Base-by-base conservation (phyloP, 2,329 filamentous ascomycete species). In the Chrysosporium keratinophilum region DNA sequence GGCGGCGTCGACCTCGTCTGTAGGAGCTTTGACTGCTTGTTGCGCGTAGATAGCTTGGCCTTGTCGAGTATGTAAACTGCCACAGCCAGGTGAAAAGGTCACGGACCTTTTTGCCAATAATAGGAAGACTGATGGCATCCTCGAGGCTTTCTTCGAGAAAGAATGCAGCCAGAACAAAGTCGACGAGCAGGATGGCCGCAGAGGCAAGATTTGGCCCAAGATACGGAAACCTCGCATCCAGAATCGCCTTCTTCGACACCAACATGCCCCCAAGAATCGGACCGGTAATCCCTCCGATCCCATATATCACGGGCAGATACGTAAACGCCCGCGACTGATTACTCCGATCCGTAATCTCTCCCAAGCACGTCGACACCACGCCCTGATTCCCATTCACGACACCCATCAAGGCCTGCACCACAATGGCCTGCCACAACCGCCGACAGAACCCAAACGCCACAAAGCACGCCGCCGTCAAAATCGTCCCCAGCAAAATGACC, bases 261-360 rank as follows among this genome's bases (percentile, higher is more conserved):
- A 97, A 71, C 40, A 96, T 67, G 0, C 93, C 93, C 12, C 93
- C 93, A n/a, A 97, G 71, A 1, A 94, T 82, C 0, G 93, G 93
- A 0, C 93, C 93, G 0, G 90, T 93, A 57, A 98, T 95, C 42
- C 87, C 88, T 15, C 93, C 93, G 34, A 98, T 76, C 3, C 91
- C 91, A 69, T 98, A 98, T n/a, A 97, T 84, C 39, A 97, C 85
- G 0, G 93, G 93, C 41, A 98, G 75, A 73, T 95, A 98, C 1
- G 87, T 93, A 63, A 98, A 98, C 0, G 89, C 93, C 51, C 80
- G 80, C 64, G 88, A 93, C 75, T 98, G 93, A 68, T 98, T 98
- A 59, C 85, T 93, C 52, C 88, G 82, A 66, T 97, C 90, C 1
- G 93, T 98, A 50, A 98, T 85, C 69, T 98, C 93, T 40, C 93